Evolutionary conservation across 2,329 filamentous ascomycete species (phyloP).

Genomic region (Ascochyta fabae): DNA sequence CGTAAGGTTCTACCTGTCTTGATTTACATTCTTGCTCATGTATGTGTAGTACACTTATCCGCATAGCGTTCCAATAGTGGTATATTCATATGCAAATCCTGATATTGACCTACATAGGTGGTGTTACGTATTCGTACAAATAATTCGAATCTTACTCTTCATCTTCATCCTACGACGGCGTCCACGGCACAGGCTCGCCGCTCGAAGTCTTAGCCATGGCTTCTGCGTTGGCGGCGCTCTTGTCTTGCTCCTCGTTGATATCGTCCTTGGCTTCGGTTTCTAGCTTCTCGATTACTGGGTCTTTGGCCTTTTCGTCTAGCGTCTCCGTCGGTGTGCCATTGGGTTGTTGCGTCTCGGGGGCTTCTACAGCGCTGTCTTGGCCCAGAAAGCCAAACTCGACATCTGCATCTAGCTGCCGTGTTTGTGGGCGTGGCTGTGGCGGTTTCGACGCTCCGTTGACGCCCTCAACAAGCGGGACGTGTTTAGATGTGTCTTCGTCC

Average conservation of each 20-base stretch:
- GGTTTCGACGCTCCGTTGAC: background rate
- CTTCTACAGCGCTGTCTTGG: background rate
- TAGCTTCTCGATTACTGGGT: background rate
- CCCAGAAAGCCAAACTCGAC: background rate
- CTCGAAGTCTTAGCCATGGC: constrained; percentile 2
- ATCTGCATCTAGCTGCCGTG: background rate
- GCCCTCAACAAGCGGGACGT: constrained; percentile 11
- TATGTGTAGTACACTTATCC: background rate
- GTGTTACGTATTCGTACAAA: constrained; percentile 1
- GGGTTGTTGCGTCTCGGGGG: background rate
- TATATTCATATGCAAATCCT: no score
- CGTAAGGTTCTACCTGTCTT: no score
- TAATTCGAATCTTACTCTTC: background rate
- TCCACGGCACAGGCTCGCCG: constrained; percentile 1
- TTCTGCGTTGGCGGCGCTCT: background rate
- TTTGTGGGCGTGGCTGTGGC: background rate
- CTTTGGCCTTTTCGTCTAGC: background rate
- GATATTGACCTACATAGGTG: background rate
- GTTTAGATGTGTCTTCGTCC: background rate
- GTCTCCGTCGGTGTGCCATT: background rate
- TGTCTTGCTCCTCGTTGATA: background rate
- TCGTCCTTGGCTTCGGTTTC: background rate
- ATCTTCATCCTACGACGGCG: background rate
- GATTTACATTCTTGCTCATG: background rate
- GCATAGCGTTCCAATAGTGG: background rate